Percentiles rank a stretch among this genome's conserved stretches.
Conservation (phyloP, 371 early-diverging fungal genomes). For the Mucor irregularis region DNA sequence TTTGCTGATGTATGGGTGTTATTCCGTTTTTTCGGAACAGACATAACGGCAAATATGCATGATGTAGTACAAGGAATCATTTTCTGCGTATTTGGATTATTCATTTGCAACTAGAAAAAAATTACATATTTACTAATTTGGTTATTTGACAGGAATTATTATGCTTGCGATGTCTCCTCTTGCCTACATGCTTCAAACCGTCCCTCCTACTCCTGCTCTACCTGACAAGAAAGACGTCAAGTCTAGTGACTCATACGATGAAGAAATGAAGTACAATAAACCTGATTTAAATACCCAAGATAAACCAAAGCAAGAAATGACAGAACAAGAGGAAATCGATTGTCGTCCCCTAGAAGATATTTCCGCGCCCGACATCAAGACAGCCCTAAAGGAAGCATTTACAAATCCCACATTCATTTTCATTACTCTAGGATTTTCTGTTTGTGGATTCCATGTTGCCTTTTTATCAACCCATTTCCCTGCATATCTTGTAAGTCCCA, state of each 20-base stretch:
- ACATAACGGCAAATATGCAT: no score
- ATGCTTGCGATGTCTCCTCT: slow-evolving; percentile 14
- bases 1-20: no score
- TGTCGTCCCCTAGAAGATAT: slow-evolving; percentile 9
- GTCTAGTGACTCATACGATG: no score
- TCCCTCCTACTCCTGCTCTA: slow-evolving; percentile 10
- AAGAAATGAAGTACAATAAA: no score
- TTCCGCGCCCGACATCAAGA: slow-evolving; percentile 13
- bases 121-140: no score
- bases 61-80: no score
- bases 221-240: no score
- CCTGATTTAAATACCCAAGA: no score
- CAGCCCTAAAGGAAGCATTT: slow-evolving; percentile 28
- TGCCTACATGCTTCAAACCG: slow-evolving; percentile 21
- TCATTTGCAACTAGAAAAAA: no score
- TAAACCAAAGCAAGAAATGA: neutral
- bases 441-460: slow-evolving; percentile 39
- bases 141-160: slow-evolving; percentile 18
- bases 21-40: no score
- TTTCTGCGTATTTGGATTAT: no score
- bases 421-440: slow-evolving; percentile 29
- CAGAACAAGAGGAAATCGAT: neutral
- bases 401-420: slow-evolving; percentile 26
- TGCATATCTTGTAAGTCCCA: slow-evolving; percentile 32
- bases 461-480: slow-evolving; percentile 39